These are phyloP conservation scores for Evernia prunastri DNA, from an alignment of 495 filamentous ascomycete genomes.

Conservation along the genomic window DNA sequence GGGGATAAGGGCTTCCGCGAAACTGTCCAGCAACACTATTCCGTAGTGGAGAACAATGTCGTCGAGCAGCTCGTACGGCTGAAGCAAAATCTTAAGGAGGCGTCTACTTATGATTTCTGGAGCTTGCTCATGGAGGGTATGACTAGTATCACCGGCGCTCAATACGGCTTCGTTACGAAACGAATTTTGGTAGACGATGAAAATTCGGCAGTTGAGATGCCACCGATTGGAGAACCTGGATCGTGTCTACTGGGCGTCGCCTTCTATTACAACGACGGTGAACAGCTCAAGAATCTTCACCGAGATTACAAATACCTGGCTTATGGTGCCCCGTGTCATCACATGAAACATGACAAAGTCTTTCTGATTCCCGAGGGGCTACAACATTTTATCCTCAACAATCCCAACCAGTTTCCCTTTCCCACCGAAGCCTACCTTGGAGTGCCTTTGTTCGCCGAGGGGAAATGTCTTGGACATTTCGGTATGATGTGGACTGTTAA, in stretches of 20 bases:
- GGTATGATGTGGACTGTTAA: conserved; percentile 68
- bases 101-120: conserved; percentile 61
- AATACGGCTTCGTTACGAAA: conserved; percentile 67
- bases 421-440: conserved; percentile 64
- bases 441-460: conserved; percentile 63
- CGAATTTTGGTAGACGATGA: conserved; percentile 56
- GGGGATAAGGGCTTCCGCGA: conserved; percentile 47
- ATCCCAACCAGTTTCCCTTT: conserved; percentile 54
- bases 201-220: conserved; percentile 48
- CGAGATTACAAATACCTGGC: conserved; percentile 59
- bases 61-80: conserved; percentile 56
- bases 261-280: conserved; percentile 63
- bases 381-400: conserved; percentile 51
- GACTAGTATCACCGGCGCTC: conserved; percentile 55
- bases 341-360: conserved; percentile 70
- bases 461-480: conserved; percentile 67
- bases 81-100: conserved; percentile 50
- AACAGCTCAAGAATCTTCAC: conserved; percentile 46
- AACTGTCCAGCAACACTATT: conserved; percentile 42
- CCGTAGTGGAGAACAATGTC: conserved; percentile 52
- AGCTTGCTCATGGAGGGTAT: conserved; percentile 59
- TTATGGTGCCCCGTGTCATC: conserved; percentile 55
- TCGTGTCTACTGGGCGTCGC: conserved; percentile 61
- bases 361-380: conserved; percentile 63
- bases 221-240: conserved; percentile 48